These are phyloP conservation scores for Grosmannia huntii DNA, from an alignment of 2,329 filamentous ascomycete species.

Conservation along the genomic window DNA sequence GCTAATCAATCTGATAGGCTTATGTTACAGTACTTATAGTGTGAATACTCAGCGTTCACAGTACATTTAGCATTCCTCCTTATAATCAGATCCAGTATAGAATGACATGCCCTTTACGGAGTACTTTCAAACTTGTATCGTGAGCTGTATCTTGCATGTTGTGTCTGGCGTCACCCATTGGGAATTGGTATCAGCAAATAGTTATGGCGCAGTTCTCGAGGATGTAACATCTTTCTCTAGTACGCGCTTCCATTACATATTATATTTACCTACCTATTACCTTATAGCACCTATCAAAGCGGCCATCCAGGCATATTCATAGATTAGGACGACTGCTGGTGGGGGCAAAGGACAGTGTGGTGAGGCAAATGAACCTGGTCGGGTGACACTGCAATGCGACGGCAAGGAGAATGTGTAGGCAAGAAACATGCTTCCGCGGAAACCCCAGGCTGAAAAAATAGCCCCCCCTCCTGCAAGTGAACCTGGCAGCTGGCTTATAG, in stretches of 20 bases:
- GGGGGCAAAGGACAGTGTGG: not conserved
- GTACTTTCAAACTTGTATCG: too few relatives aligned
- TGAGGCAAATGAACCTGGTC: not conserved
- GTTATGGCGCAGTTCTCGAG: not conserved
- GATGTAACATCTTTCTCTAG: not conserved
- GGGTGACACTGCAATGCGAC: not conserved
- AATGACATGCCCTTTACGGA: too few relatives aligned
- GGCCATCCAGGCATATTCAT: not conserved
- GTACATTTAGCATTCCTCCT: too few relatives aligned
- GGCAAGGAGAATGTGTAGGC: not conserved
- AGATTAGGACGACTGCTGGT: not conserved
- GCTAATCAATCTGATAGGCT: too few relatives aligned
- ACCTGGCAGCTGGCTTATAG: not conserved
- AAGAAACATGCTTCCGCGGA: not conserved
- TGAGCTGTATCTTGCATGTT: not conserved
- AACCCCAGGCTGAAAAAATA: too few relatives aligned
- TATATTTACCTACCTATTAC: not conserved
- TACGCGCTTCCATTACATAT: not conserved
- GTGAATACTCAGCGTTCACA: too few relatives aligned
- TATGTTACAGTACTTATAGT: too few relatives aligned
- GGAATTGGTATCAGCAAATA: not conserved
- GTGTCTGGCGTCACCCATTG: not conserved
- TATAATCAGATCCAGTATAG: too few relatives aligned
- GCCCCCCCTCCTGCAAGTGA: too few relatives aligned
- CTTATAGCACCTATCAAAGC: not conserved